Evolutionary conservation across 202 grass and related monocot species (phyloP), one percentile per base, ranked within the genome.

Genomic region (Elaeis oleifera): DNA sequence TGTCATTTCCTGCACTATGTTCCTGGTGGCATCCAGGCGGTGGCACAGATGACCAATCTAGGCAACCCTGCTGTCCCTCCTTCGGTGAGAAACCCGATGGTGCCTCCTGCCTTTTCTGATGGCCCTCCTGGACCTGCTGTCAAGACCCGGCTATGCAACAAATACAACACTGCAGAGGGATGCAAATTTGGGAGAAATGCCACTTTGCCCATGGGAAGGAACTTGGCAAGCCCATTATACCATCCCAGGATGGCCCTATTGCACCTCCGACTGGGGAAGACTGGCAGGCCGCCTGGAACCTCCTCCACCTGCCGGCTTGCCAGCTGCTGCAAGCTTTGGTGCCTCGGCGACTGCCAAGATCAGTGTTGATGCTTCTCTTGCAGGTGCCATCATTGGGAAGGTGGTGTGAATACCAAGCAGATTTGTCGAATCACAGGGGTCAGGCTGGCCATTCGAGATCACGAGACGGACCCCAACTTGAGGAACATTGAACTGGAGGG

Each of bases 401-500:
- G 90, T 1, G 90, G 90, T n/a, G 83, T 80, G 50, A 96, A 96
- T 67, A 96, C 90, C 1, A 96, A 96, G 61, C 86, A 90, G 67
- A 96, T 96, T 26, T 88, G 73, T 60, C 75, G 90, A 60, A 18
- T 83, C 39, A 88, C 90, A 0, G 90, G 86, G 18, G 86, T 79
- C 18, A 96, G 82, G 76, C 78, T 96, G 56, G 80, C 86, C 0
- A 90, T 96, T 60, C 74, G 83, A 0, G 90, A 96, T 23, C 83
- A 90, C 0, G 86, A 96, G 53, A 71, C 86, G 0, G 73, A 90
- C 51, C 49, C 84, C 0, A 87, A 83, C 65, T 61, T 88, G 78
- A 90, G 85, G 78, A 96, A 96, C 81, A 90, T 96, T 26, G 90
- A 96, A 63, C 83, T 96, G 0, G 90, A 96, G 68, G 90, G 90